Evolutionary conservation across 352 stramenopile species (phyloP).

Genomic region (Pythium phragmitis): DNA sequence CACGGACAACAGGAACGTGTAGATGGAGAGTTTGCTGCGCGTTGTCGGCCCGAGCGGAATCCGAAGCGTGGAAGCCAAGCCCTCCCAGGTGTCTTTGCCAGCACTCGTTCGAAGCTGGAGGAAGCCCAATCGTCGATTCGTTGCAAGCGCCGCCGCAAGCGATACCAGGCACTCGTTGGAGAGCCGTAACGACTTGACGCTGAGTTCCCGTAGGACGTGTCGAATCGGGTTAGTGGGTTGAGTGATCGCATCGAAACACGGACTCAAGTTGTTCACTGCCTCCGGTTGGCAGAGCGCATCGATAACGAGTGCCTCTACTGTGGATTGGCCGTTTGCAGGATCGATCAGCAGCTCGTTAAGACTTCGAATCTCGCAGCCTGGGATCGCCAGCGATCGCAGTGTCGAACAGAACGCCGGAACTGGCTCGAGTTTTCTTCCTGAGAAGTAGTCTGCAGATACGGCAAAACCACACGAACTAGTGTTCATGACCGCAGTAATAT

Average conservation of each 20-base stretch:
- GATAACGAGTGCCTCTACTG: not conserved
- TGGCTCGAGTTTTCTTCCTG: not conserved
- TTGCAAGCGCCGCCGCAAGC: not conserved
- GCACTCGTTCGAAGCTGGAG: no score
- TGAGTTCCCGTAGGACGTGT: not conserved
- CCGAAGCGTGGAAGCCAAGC: not conserved
- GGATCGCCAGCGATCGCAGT: no score
- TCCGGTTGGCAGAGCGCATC: not conserved
- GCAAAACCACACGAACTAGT: not conserved
- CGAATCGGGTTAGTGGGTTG: not conserved
- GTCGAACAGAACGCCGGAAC: not conserved
- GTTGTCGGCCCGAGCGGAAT: not conserved
- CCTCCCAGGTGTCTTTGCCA: not conserved
- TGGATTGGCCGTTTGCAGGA: no score
- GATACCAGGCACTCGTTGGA: not conserved
- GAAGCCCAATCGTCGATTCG: no score
- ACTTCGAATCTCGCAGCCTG: no score
- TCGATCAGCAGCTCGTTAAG: no score
- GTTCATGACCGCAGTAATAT: no score
- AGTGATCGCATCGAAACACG: conserved; percentile 1
- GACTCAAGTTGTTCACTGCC: not conserved
- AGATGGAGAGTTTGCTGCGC: not conserved
- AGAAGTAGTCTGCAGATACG: no score
- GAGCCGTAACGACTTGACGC: not conserved
- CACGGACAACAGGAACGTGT: not conserved